Percentiles rank a stretch among this genome's conserved stretches.
Evolutionary conservation across 208 protist genomes (phyloP).

Genomic region (Naegleria gruberi): DNA sequence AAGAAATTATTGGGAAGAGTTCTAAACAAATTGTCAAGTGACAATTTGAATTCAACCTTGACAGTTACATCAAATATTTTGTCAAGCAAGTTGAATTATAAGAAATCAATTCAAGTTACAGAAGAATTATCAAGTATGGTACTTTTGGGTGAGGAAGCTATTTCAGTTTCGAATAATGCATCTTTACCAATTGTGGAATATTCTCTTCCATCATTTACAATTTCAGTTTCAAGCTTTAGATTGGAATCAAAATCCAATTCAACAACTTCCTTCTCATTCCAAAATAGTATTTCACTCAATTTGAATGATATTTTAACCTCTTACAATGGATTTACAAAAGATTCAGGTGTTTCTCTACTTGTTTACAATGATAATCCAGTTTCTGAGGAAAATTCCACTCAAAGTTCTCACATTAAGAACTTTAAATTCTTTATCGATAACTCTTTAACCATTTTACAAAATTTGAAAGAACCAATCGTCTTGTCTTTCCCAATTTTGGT

Average conservation of each 20-base stretch:
- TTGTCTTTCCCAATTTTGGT: not conserved
- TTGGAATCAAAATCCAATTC: too few relatives aligned
- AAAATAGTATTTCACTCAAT: too few relatives aligned
- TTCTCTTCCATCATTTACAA: not conserved
- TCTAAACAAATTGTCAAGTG: not conserved
- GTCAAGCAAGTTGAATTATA: not conserved
- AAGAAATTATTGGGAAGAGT: not conserved
- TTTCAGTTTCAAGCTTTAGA: not conserved
- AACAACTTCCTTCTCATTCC: too few relatives aligned
- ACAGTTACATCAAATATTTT: not conserved
- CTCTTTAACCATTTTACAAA: not conserved
- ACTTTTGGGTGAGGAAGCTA: not conserved
- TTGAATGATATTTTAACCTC: not conserved
- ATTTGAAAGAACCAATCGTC: not conserved
- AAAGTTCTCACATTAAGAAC: not conserved
- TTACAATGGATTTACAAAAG: not conserved
- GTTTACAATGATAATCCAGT: not conserved
- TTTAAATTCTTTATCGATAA: not conserved
- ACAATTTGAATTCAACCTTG: not conserved
- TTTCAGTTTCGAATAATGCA: not conserved
- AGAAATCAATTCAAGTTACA: not conserved
- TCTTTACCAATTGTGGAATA: not conserved
- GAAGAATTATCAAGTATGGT: not conserved
- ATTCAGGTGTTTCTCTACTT: not conserved
- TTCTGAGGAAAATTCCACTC: not conserved